Evolutionary conservation across 345 rosid species (phyloP), one percentile per base, ranked within the genome.

Genomic region (Mercurialis annua): DNA sequence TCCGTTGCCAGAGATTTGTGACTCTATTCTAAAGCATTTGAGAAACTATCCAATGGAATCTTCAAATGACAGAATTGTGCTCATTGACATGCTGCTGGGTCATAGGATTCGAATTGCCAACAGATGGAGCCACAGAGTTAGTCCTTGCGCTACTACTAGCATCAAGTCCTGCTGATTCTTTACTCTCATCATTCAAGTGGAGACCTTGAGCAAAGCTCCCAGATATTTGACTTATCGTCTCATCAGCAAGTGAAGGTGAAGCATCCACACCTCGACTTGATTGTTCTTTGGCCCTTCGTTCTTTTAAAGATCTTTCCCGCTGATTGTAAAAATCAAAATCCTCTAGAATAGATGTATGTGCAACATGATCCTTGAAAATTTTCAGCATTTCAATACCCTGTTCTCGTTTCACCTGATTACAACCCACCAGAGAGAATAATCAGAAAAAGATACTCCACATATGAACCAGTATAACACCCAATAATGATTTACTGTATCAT

Each of bases 301-400:
- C 87, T 64, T 68, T 81, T 72, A 73, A 59, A 65, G 78, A 36
- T 75, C 73, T 78, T 78, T 89, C 95, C 38, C 84, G 78, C 43
- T 77, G 87, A 59, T 89, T 74, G 30, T 89, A 89, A 54, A 81
- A 86, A 15, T 53, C 66, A 64, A 89, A 89, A 76, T 89, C 92
- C 63, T 89, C 95, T 1, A 89, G 76, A 31, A 89, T 78, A 26
- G 85, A 83, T 63, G 90, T 80, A 2, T 62, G 77, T 0, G 77
- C 76, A 59, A 79, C 86, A 47, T 86, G 79, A 50, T 83, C 82
- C 82, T 85, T 86, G 58, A 83, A 89, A n/a, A 85, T 86, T 66
- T 68, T 82, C 57, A 86, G 79, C 84, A 89, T 86, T 83, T 89
- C 92, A 53, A 75, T 71, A 31, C 95, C 92, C 20, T 80, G 92